phyloP scores from a whole-genome alignment of 768 basidiomycete species.

The Rhizopogon vinicolor region DNA sequence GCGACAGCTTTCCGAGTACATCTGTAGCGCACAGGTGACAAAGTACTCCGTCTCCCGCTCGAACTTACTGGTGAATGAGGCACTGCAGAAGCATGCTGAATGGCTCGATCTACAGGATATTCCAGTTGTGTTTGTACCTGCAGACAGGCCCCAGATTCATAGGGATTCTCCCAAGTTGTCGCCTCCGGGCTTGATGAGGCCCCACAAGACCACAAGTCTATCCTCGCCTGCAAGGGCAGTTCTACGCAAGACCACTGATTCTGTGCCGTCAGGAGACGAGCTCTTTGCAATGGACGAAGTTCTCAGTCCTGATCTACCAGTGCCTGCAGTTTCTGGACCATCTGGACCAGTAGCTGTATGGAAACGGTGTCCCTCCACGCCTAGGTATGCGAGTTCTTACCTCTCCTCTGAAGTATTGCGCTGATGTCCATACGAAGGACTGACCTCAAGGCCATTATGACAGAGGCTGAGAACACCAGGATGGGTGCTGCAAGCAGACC shows the following conservation, averaged over 20 bases:
- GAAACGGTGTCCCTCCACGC: constrained; percentile 41
- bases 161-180: constrained; percentile 28
- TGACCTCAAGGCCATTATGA: constrained; percentile 85
- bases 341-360: constrained; percentile 33
- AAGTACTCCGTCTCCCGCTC: constrained; percentile 68
- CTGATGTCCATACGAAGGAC: constrained; percentile 40
- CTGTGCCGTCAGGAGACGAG: constrained; percentile 46
- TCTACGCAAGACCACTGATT: constrained; percentile 3
- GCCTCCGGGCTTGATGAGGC: constrained; percentile 21
- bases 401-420: constrained; percentile 9
- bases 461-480: constrained; percentile 51
- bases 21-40: constrained; percentile 52
- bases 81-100: constrained; percentile 56
- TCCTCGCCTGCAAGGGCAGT: constrained; percentile 14
- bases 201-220: constrained; percentile 18
- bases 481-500: neutral
- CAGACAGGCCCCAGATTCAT: constrained; percentile 13
- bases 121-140: constrained; percentile 47
- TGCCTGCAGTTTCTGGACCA: constrained; percentile 9
- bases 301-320: constrained; percentile 14
- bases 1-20: constrained; percentile 58
- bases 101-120: constrained; percentile 74
- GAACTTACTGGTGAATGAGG: constrained; percentile 41
- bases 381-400: constrained; percentile 39
- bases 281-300: constrained; percentile 82